A percentile compares a stretch with the other conserved stretches of the same genome.
phyloP scores from a whole-genome alignment of 2,329 filamentous ascomycete genomes.

The Cladosporium austrohemisphaericum region DNA sequence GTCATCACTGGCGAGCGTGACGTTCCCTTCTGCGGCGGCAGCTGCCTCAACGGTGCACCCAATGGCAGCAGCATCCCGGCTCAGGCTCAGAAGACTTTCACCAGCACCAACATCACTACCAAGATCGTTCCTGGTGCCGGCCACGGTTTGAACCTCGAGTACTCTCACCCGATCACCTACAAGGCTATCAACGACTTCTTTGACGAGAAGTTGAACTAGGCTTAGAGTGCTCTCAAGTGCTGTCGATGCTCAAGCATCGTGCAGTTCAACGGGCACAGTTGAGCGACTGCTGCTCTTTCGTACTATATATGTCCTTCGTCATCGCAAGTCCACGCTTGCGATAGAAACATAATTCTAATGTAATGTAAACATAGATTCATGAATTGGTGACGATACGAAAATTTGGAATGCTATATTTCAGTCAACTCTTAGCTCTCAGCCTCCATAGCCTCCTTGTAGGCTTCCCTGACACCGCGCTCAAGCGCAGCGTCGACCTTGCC shows the following conservation, averaged over 20 bases:
- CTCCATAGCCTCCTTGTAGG: slow-evolving; percentile 12
- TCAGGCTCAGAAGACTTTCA: slow-evolving; percentile 41
- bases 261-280: too few species aligned
- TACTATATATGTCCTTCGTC: too few species aligned
- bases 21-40: slow-evolving; percentile 56
- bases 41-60: slow-evolving; percentile 48
- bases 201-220: slow-evolving; percentile 17
- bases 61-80: slow-evolving; percentile 45
- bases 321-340: too few species aligned
- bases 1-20: slow-evolving; percentile 58
- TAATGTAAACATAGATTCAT: not conserved
- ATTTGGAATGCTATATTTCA: too few species aligned
- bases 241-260: too few species aligned
- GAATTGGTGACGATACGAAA: too few species aligned
- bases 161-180: slow-evolving; percentile 30
- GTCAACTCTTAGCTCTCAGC: not conserved
- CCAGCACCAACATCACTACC: slow-evolving; percentile 36
- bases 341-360: too few species aligned
- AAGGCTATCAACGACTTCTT: slow-evolving; percentile 30
- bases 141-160: slow-evolving; percentile 35
- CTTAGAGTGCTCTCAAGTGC: not conserved
- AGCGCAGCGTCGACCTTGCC: slow-evolving; percentile 17
- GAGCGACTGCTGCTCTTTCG: too few species aligned
- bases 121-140: slow-evolving; percentile 51
- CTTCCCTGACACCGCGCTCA: slow-evolving; percentile 12